Conservation (phyloP, 2,329 filamentous ascomycete genomes). For the Didymella keratinophila region DNA sequence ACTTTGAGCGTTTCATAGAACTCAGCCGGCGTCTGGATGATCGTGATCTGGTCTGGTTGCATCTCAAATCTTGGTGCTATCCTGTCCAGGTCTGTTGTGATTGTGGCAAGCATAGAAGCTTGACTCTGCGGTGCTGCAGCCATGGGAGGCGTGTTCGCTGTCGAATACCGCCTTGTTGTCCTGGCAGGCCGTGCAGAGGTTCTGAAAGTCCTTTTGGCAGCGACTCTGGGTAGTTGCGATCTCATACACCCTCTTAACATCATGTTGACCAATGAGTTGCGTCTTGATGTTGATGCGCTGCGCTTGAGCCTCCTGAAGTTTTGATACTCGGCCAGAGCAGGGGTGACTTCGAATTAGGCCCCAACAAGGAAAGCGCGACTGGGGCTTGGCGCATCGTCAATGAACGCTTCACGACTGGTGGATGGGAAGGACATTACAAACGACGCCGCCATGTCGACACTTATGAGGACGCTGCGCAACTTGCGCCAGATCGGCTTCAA, state of each 20-base stretch:
- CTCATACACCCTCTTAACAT: slow-evolving; percentile 46
- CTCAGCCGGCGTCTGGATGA: slow-evolving; percentile 81
- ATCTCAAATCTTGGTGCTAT: slow-evolving; percentile 92
- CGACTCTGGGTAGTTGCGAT: slow-evolving; percentile 32
- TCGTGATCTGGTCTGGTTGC: slow-evolving; percentile 77
- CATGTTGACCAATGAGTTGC: slow-evolving; percentile 31
- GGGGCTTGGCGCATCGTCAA: slow-evolving; percentile 36
- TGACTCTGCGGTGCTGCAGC: slow-evolving; percentile 55
- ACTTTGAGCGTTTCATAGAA: slow-evolving; percentile 95
- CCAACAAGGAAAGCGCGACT: slow-evolving; percentile 10
- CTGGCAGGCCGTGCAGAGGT: slow-evolving; percentile 21
- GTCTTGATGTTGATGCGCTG: slow-evolving; percentile 9
- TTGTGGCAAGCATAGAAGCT: slow-evolving; percentile 63
- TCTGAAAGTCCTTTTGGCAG: slow-evolving; percentile 28
- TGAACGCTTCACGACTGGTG: slow-evolving; percentile 32
- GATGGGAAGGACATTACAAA: slow-evolving; percentile 25
- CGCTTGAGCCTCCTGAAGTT: slow-evolving; percentile 32
- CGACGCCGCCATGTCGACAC: slow-evolving; percentile 80
- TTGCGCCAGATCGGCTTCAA: slow-evolving; percentile 87
- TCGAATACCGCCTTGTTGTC: slow-evolving; percentile 43
- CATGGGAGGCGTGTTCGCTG: slow-evolving; percentile 40
- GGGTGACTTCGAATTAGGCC: slow-evolving; percentile 21
- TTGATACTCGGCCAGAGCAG: slow-evolving; percentile 33
- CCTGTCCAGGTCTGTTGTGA: slow-evolving; percentile 80
- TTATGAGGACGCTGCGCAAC: slow-evolving; percentile 85